phyloP scores from a whole-genome alignment of 2,329 filamentous ascomycete species.

The Stachybotrys chartarum region DNA sequence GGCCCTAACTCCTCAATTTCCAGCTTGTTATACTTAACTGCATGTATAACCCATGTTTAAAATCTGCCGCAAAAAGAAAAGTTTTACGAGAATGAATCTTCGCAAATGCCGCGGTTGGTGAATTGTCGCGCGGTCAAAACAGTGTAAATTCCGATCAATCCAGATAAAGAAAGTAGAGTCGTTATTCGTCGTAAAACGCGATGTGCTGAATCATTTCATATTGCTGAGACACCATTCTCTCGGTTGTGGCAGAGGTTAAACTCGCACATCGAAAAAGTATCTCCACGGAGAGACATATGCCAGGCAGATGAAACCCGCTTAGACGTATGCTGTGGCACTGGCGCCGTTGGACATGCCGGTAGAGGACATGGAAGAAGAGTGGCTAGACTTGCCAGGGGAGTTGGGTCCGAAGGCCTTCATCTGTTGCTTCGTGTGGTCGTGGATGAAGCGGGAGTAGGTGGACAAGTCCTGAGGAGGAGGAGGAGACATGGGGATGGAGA shows the following conservation, averaged over 20 bases:
- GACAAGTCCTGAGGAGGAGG: constrained; percentile 40
- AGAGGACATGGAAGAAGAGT: constrained; percentile 2
- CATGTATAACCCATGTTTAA: not conserved
- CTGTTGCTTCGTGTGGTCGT: constrained; percentile 56
- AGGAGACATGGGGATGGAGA: constrained; percentile 27
- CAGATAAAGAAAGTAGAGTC: too few species aligned
- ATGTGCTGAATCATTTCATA: too few species aligned
- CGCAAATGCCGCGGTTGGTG: not conserved
- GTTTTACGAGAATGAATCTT: not conserved
- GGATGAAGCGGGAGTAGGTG: constrained; percentile 54
- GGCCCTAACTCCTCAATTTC: not conserved
- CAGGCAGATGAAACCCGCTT: not conserved
- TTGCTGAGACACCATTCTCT: too few species aligned
- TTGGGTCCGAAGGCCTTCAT: constrained; percentile 47
- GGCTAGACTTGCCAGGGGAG: not conserved
- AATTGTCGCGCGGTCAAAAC: not conserved
- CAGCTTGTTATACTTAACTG: not conserved
- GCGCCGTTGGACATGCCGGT: constrained; percentile 18
- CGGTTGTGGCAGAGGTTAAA: too few species aligned
- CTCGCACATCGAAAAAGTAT: not conserved
- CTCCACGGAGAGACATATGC: not conserved
- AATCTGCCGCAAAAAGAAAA: not conserved
- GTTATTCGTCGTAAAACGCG: too few species aligned
- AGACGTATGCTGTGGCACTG: not conserved
- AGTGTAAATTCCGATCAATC: not conserved